Evolutionary conservation across 768 basidiomycete genomes (phyloP).

Genomic region (Pisolithus microcarpus): DNA sequence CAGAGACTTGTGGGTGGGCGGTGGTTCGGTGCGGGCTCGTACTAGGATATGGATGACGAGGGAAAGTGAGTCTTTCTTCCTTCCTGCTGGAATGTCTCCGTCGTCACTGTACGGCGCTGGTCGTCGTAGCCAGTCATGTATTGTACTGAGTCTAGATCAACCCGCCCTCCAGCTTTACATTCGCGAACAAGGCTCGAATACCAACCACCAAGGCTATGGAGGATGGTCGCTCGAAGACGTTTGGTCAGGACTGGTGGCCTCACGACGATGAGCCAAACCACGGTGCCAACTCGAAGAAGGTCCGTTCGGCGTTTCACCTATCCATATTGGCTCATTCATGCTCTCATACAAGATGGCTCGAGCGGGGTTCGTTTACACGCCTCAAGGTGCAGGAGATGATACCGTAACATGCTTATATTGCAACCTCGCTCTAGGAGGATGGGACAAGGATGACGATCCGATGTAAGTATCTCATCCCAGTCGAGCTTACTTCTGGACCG

Average conservation of each 20-base stretch:
- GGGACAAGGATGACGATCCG: constrained; percentile 85
- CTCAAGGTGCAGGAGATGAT: constrained; percentile 64
- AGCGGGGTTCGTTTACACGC: constrained; percentile 82
- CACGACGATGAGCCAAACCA: constrained; percentile 59
- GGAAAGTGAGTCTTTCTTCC: constrained; percentile 46
- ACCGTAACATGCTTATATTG: constrained; percentile 85
- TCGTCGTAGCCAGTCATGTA: not conserved
- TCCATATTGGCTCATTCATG: constrained; percentile 1
- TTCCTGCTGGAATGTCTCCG: not conserved
- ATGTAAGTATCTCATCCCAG: constrained; percentile 42
- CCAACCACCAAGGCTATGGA: constrained; percentile 66
- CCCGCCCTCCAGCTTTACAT: constrained; percentile 42
- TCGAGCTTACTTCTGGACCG: constrained; percentile 3
- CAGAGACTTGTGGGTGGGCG: constrained; percentile 69
- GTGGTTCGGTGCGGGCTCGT: constrained; percentile 64
- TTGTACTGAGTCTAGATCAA: not conserved
- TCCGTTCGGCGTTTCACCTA: constrained; percentile 11
- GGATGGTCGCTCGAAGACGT: constrained; percentile 64
- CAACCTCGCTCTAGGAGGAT: constrained; percentile 68
- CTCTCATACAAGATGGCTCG: constrained; percentile 61
- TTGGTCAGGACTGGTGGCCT: constrained; percentile 68
- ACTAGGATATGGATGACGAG: constrained; percentile 47
- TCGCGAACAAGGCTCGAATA: constrained; percentile 51
- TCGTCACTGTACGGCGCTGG: not conserved
- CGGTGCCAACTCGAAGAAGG: constrained; percentile 67